Base-by-base conservation (phyloP, 2,329 filamentous ascomycete species). In the Colletotrichum viniferum region DNA sequence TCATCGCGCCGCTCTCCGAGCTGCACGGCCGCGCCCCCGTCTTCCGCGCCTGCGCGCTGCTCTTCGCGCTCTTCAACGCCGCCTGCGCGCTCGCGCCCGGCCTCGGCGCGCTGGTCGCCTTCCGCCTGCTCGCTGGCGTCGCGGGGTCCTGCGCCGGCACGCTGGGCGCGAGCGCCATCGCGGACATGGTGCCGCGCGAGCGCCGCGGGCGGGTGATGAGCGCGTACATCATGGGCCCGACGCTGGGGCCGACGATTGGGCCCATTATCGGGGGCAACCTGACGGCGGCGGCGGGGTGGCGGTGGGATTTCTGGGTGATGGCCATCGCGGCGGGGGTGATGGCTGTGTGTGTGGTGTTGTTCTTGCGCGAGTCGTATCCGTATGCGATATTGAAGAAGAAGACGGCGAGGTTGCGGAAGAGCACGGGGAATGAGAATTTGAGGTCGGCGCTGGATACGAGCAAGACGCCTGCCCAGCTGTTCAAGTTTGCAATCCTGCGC, bases 241-340 rank as follows among this genome's bases (percentile, higher is more conserved):
- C 81, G 7, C 55, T 82, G 3, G 77, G 91, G 85, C 80, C 84
- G 2, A 80, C 80, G 6, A 74, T 84, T 12, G 84, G 83, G 1
- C 84, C 84, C 1, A 78, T 85, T 7, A 81, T 88, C 28, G 92
- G 91, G 7, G 91, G 91, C 2, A 93, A 92, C 77, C 89, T 94
- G 71, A 91, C 92, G 73, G 85, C 92, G 75, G 89, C 87, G 76
- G 88, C 87, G 12, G 87, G 86, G n/a, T 94, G 92, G 88, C 84
- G 90, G 43, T 92, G 90, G 90, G 87, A 86, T 0, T 92, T 93
- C 80, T 94, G 92, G 82, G 85, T 92, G 5, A 86, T 94, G 63
- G 83, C 92, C 48, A 93, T 94, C 67, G 92, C 58, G 12, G 38
- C 34, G 2, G 86, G 84, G 3, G 81, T 36, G 28, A 52, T 64